These are phyloP conservation scores for Ophiostoma sp. DNA, from an alignment of 2,329 filamentous ascomycete genomes.

Conservation along the genomic window DNA sequence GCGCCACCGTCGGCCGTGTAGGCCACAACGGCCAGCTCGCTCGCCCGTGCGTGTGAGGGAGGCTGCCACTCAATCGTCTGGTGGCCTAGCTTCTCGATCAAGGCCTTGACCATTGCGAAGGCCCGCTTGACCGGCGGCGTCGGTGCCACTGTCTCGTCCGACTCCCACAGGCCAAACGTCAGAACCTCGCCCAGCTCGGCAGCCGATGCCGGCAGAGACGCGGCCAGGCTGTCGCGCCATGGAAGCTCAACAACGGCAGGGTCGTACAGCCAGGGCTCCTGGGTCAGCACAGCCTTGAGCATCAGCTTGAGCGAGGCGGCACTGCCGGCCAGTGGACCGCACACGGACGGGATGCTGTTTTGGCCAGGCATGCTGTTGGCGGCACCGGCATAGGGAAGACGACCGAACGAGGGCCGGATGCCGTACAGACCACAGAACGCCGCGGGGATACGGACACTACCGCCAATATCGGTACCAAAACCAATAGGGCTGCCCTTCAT, in stretches of 20 bases:
- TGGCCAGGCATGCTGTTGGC: conserved; percentile 51
- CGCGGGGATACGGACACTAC: conserved; percentile 34
- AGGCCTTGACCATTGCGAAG: conserved; percentile 50
- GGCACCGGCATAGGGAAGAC: conserved; percentile 30
- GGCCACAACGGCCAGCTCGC: conserved; percentile 42
- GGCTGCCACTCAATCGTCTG: conserved; percentile 61
- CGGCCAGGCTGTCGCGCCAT: conserved; percentile 53
- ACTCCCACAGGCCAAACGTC: conserved; percentile 55
- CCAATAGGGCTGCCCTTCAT: conserved; percentile 39
- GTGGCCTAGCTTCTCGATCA: conserved; percentile 53
- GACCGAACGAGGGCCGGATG: conserved; percentile 35
- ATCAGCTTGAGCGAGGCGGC: conserved; percentile 53
- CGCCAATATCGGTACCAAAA: conserved; percentile 41
- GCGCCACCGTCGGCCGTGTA: conserved; percentile 38
- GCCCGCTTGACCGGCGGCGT: conserved; percentile 61
- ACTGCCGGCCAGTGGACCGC: conserved; percentile 61
- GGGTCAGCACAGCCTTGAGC: conserved; percentile 56
- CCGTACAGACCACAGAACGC: conserved; percentile 38
- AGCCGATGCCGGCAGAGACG: neutral
- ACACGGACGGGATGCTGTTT: conserved; percentile 55
- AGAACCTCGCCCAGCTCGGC: conserved; percentile 39
- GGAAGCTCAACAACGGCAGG: conserved; percentile 65
- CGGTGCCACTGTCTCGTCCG: conserved; percentile 51
- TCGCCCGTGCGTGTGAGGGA: conserved; percentile 47
- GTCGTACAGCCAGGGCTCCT: conserved; percentile 66